These are phyloP conservation scores for Salix suchowensis DNA, from an alignment of 345 rosid genomes.

Conservation along the genomic window DNA sequence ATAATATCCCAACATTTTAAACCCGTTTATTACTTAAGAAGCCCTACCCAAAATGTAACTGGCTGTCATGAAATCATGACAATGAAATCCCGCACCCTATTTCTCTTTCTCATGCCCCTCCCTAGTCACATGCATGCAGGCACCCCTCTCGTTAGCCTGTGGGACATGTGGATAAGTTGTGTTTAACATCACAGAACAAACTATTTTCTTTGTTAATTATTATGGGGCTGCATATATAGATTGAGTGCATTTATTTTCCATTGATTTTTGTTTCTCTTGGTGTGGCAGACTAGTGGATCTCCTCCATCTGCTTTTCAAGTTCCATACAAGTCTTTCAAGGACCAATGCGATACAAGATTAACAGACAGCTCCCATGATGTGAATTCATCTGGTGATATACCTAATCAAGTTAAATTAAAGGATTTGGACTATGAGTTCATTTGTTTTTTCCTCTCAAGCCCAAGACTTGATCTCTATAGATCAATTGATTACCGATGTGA, in stretches of 20 bases:
- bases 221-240: neutral
- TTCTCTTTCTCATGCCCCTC: no score
- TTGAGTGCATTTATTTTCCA: neutral
- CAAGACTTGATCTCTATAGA: conserved; percentile 77
- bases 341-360: conserved; percentile 33
- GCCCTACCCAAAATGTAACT: no score
- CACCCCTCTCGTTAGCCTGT: no score
- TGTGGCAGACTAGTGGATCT: conserved; percentile 73
- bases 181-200: no score
- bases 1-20: no score
- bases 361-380: conserved; percentile 21
- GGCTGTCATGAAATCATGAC: no score
- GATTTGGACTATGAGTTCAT: conserved; percentile 78
- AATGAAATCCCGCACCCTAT: no score
- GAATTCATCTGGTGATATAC: conserved; percentile 30
- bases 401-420: conserved; percentile 37
- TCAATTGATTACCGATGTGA: conserved; percentile 83
- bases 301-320: conserved; percentile 78
- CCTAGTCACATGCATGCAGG: no score
- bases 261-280: conserved; percentile 24
- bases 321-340: conserved; percentile 75
- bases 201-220: neutral
- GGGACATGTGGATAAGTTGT: no score
- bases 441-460: conserved; percentile 81
- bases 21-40: no score